Evolutionary conservation across 139 green algal species (phyloP), one percentile per base, ranked within the genome.

Genomic region (Deuterostichococcus epilithicus): DNA sequence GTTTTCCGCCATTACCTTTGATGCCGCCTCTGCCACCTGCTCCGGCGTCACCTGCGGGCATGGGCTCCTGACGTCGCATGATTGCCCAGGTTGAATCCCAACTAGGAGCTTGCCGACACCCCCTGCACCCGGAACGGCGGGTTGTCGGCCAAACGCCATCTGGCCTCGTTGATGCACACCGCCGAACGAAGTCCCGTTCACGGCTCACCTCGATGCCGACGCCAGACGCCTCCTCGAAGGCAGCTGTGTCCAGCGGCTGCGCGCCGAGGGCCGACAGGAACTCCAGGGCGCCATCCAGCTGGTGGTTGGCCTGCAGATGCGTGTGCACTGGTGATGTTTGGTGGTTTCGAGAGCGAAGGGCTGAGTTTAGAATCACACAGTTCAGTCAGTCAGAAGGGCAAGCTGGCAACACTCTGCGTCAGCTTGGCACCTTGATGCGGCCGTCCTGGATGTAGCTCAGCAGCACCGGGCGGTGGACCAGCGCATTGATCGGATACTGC

Each of bases 221-320:
- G 23, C 94, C 94, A 36, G 79, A 67, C 5, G 90, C 82, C 45
- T 88, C 84, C 75, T 97, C 89, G 35, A 97, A 80, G 2, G 63
- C 78, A 10, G 82, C 45, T 15, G 74, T 74, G 73, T 93, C 83
- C n/a, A 92, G 26, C 1, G 81, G 30, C 58, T 81, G 84, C 28
- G 72, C 72, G 5, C 85, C 86, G 1, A 93, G 63, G 60, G 86
- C 90, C 37, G 89, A 88, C 36, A 97, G 83, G 80, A 92, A 96
- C n/a, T 93, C 88, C 59, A 95, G 87, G 0, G 89, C 91, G 5
- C 83, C 93, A 32, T 96, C 90, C 68, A 97, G 83, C 86, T 98
- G 93, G 5, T 87, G 78, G 36, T 87, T 90, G 36, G 42, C 91
- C 85, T 94, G 85, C 15, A 76, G 47, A 36, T 20, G 42, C 47